phyloP scores from a whole-genome alignment of 768 basidiomycete genomes.

The Pleurotus salmoneostramineus region DNA sequence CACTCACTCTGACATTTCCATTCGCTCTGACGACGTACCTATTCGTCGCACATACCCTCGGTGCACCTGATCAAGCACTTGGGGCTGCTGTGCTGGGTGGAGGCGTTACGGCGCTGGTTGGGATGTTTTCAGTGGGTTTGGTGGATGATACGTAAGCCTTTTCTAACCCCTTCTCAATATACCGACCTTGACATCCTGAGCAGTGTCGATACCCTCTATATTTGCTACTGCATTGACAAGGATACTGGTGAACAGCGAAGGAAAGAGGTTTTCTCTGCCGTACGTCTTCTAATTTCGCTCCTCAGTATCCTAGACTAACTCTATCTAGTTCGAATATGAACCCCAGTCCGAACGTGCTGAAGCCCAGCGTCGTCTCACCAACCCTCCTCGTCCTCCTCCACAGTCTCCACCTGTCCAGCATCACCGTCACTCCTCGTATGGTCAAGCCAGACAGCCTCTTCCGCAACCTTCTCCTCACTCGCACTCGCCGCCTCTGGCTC shows the following conservation, averaged over 20 bases:
- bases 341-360: background rate
- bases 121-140: constrained; percentile 78
- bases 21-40: constrained; percentile 82
- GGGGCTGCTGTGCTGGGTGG: constrained; percentile 75
- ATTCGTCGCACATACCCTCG: constrained; percentile 80
- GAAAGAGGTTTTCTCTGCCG: constrained; percentile 37
- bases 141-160: constrained; percentile 59
- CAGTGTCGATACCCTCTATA: constrained; percentile 41
- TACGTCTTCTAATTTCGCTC: constrained; percentile 19
- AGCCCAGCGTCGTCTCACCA: too few relatives aligned
- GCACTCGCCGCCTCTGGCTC: constrained; percentile 2
- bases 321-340: constrained; percentile 29
- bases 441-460: constrained; percentile 12
- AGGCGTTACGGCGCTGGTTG: constrained; percentile 75
- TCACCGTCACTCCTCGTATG: constrained; percentile 8
- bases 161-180: background rate
- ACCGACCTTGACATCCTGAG: background rate
- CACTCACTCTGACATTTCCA: constrained; percentile 76
- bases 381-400: constrained; percentile 5
- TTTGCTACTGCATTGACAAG: constrained; percentile 49
- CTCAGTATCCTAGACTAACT: background rate
- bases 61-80: constrained; percentile 67
- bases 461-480: constrained; percentile 13
- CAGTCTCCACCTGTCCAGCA: constrained; percentile 10
- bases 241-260: constrained; percentile 33